These are phyloP conservation scores for Xylariaceae sp. DNA, from an alignment of 2,329 filamentous ascomycete species.

Conservation along the genomic window DNA sequence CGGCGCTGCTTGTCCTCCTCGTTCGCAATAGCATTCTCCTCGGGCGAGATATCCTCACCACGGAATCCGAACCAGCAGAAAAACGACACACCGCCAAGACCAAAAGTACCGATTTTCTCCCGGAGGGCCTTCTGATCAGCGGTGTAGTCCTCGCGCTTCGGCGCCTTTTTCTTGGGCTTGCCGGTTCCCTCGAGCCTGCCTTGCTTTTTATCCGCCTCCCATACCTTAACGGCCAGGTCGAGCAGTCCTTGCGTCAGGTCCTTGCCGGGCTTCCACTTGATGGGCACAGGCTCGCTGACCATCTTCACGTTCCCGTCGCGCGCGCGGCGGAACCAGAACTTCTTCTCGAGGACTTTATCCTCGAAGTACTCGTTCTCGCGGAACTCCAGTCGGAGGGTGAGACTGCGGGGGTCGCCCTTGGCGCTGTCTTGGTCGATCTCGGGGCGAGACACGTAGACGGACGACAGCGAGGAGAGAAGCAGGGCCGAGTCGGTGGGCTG, in stretches of 20 bases:
- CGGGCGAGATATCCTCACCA: constrained; percentile 62
- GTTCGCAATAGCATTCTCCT: constrained; percentile 60
- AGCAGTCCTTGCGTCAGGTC: constrained; percentile 80
- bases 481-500: constrained; percentile 71
- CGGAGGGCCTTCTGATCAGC: constrained; percentile 50
- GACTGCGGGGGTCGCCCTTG: constrained; percentile 70
- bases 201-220: constrained; percentile 51
- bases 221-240: constrained; percentile 64
- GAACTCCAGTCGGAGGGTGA: constrained; percentile 75
- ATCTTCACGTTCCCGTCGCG: constrained; percentile 67
- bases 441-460: constrained; percentile 70
- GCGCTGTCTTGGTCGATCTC: constrained; percentile 57
- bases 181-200: constrained; percentile 32
- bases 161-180: constrained; percentile 40
- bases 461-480: constrained; percentile 61
- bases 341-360: constrained; percentile 76
- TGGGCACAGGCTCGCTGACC: constrained; percentile 82
- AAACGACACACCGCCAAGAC: constrained; percentile 67
- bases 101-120: constrained; percentile 53
- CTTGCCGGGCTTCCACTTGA: constrained; percentile 80
- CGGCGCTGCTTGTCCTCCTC: constrained; percentile 57
- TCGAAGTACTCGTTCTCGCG: constrained; percentile 75
- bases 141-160: constrained; percentile 50
- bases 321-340: constrained; percentile 75
- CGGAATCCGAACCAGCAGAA: constrained; percentile 85